A percentile compares a stretch with the other conserved stretches of the same genome.
Evolutionary conservation across 176 grass and related monocot genomes (phyloP).

Genomic region (Rhynchospora pubera): DNA sequence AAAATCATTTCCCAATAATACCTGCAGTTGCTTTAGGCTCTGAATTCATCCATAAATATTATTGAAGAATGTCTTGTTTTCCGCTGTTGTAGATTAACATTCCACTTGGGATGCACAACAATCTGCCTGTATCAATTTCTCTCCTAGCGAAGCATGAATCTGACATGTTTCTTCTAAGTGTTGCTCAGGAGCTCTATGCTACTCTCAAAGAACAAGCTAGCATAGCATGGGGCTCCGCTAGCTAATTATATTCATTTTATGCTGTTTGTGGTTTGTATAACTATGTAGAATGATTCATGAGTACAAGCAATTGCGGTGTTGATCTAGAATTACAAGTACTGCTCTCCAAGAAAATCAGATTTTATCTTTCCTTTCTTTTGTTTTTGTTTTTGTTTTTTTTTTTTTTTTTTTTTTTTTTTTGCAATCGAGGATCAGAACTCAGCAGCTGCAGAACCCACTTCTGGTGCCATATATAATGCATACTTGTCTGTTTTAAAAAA

Average conservation of each 20-base stretch:
- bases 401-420: background rate
- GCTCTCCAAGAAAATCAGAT: background rate
- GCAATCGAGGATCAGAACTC: background rate
- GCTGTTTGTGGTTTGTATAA: background rate
- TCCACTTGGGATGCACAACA: slow-evolving; percentile 51
- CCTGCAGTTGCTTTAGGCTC: background rate
- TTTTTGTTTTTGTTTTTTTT: too few relatives aligned
- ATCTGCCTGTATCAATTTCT: slow-evolving; percentile 68
- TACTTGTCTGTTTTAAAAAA: background rate
- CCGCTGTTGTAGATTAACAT: slow-evolving; percentile 49
- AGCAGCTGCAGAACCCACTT: too few relatives aligned
- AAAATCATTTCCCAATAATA: background rate
- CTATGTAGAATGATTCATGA: background rate
- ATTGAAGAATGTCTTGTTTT: background rate
- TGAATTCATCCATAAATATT: background rate
- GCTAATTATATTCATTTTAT: background rate
- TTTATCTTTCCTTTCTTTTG: background rate
- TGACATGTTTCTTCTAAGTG: slow-evolving; percentile 52
- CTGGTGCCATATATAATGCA: background rate
- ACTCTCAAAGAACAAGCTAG: slow-evolving; percentile 50
- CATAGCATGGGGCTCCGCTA: slow-evolving; percentile 28
- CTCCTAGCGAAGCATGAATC: slow-evolving; percentile 49
- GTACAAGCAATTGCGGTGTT: background rate
- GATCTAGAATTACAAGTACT: background rate
- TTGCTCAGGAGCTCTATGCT: slow-evolving; percentile 44